Percentiles rank a stretch among this genome's conserved stretches.
Evolutionary conservation across 2,329 filamentous ascomycete species (phyloP).

Genomic region (Monosporascus cannonballus): DNA sequence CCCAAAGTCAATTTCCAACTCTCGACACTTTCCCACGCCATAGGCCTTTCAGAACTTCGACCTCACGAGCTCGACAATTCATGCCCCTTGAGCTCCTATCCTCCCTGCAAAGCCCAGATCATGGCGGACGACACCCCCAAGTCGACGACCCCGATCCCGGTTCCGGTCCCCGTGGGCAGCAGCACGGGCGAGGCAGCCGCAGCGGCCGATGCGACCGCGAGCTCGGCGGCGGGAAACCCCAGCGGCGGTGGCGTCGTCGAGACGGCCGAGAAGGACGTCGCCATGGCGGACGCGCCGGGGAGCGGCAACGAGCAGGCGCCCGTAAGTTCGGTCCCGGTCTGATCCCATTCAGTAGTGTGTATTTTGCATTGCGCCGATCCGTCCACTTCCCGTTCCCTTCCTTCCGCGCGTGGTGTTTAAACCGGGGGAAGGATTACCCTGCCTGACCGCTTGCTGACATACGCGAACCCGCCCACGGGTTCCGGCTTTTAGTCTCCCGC

Average conservation of each 20-base stretch:
- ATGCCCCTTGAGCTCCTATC: too few species aligned
- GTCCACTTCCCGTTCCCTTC: too few species aligned
- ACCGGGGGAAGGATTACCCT: too few species aligned
- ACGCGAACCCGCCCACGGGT: not conserved
- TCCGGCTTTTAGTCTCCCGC: slow-evolving; percentile 31
- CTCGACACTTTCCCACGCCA: not conserved
- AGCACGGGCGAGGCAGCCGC: not conserved
- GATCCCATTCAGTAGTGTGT: not conserved
- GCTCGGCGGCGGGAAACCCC: not conserved
- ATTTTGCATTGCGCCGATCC: not conserved
- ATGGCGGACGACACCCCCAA: not conserved
- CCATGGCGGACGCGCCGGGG: slow-evolving; percentile 36
- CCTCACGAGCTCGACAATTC: too few species aligned
- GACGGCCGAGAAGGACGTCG: slow-evolving; percentile 26
- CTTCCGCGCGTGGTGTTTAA: too few species aligned
- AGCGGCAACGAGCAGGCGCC: slow-evolving; percentile 31
- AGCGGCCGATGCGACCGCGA: slow-evolving; percentile 2
- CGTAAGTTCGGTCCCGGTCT: slow-evolving; percentile 22
- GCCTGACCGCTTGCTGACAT: slow-evolving; percentile 1
- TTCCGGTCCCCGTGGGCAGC: slow-evolving; percentile 4
- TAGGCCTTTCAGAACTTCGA: too few species aligned
- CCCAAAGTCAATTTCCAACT: not conserved
- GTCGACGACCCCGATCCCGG: slow-evolving; percentile 11
- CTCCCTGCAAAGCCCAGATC: too few species aligned
- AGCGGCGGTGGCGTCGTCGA: slow-evolving; percentile 12